A percentile compares a stretch with the other conserved stretches of the same genome.
These are phyloP conservation scores for Syzygium malaccense DNA, from an alignment of 441 rosid species.

Conservation along the genomic window DNA sequence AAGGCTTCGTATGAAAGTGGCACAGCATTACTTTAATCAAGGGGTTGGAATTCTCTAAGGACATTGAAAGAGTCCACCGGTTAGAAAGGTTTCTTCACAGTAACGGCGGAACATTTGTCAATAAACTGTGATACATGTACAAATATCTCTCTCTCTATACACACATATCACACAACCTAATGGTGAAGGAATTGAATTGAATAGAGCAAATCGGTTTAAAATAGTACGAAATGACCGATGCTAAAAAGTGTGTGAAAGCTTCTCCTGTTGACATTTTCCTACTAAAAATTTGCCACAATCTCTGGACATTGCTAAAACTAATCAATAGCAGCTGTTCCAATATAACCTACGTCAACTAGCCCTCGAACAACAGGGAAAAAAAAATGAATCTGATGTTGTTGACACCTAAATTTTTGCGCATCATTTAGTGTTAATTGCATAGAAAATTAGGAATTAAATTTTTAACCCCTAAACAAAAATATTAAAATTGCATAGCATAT, in stretches of 20 bases:
- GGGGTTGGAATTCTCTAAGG: background rate
- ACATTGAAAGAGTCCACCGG: background rate
- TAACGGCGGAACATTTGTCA: background rate
- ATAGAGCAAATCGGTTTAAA: background rate
- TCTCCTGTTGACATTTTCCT: background rate
- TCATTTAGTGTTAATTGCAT: too few species aligned
- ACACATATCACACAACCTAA: background rate
- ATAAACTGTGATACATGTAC: background rate
- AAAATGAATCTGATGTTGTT: background rate
- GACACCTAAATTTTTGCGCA: too few species aligned
- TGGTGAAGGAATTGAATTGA: background rate
- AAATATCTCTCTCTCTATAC: background rate
- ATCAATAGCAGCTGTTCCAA: background rate
- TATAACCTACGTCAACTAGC: background rate
- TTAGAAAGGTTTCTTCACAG: background rate
- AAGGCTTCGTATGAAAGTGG: constrained; percentile 11
- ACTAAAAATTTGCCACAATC: background rate
- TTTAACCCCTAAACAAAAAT: too few species aligned
- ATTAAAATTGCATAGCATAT: too few species aligned
- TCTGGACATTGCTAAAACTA: background rate
- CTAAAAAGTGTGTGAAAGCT: background rate
- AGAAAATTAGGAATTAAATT: too few species aligned
- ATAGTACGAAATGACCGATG: background rate
- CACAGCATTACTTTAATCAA: background rate
- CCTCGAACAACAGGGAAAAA: background rate